These are phyloP conservation scores for Myxozyma neotropica DNA, from an alignment of 805 yeast genomes.

Conservation along the genomic window DNA sequence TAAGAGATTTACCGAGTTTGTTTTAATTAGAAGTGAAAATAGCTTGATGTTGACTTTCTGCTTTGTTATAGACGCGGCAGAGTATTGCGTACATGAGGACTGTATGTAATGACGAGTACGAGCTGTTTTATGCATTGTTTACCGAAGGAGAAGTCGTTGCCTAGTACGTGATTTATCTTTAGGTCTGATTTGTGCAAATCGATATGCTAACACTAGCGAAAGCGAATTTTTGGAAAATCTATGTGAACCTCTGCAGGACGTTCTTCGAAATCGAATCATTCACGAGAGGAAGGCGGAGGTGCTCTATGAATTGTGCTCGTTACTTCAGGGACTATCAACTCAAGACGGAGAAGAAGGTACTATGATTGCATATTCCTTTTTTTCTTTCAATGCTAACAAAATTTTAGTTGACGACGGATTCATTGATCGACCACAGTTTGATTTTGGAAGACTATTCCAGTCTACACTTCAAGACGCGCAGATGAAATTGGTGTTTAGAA, in stretches of 20 bases:
- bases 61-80: constrained; percentile 57
- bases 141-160: constrained; percentile 45
- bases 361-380: neutral
- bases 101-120: constrained; percentile 61
- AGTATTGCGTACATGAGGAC: constrained; percentile 62
- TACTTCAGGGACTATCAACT: constrained; percentile 50
- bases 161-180: constrained; percentile 37
- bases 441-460: constrained; percentile 62
- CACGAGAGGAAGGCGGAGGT: constrained; percentile 68
- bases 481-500: constrained; percentile 74
- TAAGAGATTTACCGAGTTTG: neutral
- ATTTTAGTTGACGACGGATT: constrained; percentile 15
- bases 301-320: constrained; percentile 73
- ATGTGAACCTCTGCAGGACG: constrained; percentile 77
- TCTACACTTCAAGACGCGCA: constrained; percentile 79
- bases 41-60: neutral
- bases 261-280: constrained; percentile 64
- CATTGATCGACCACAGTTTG: constrained; percentile 42
- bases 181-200: neutral
- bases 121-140: constrained; percentile 60
- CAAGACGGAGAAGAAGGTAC: constrained; percentile 35
- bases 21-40: too few species aligned
- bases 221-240: constrained; percentile 60
- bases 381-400: neutral
- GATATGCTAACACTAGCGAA: neutral